These are phyloP conservation scores for Amanita rimosa DNA, from an alignment of 768 basidiomycete species.

Conservation along the genomic window DNA sequence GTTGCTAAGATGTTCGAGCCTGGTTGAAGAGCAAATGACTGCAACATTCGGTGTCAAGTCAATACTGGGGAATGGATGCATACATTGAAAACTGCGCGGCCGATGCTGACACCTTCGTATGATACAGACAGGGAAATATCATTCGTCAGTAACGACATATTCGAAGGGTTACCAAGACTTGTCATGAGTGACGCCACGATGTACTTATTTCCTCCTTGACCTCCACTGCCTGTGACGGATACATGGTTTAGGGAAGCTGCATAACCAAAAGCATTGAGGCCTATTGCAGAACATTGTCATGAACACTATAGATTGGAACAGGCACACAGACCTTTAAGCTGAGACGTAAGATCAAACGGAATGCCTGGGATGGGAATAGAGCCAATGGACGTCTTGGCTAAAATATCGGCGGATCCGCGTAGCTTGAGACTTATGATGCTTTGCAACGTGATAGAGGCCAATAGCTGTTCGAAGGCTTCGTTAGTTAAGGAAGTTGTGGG, in stretches of 20 bases:
- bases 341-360: constrained; percentile 47
- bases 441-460: constrained; percentile 46
- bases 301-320: background rate
- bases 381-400: constrained; percentile 51
- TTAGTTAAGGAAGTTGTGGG: constrained; percentile 47
- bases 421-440: constrained; percentile 33
- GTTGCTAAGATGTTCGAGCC: constrained; percentile 40
- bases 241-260: constrained; percentile 43
- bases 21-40: constrained; percentile 49
- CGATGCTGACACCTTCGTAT: constrained; percentile 44
- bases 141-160: constrained; percentile 49
- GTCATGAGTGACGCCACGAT: constrained; percentile 48
- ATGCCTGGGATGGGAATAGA: constrained; percentile 56
- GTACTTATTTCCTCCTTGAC: constrained; percentile 46
- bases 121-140: constrained; percentile 46
- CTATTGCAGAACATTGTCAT: constrained; percentile 18
- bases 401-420: constrained; percentile 46
- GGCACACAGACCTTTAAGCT: constrained; percentile 32
- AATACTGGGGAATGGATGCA: constrained; percentile 11
- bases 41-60: constrained; percentile 2
- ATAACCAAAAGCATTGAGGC: constrained; percentile 49
- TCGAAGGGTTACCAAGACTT: constrained; percentile 54
- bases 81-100: constrained; percentile 48
- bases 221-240: constrained; percentile 53
- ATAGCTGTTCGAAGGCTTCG: constrained; percentile 42